Percentiles rank a stretch among this genome's conserved stretches.
These are phyloP conservation scores for Polyporus arcularius DNA, from an alignment of 768 basidiomycete genomes.

Conservation along the genomic window DNA sequence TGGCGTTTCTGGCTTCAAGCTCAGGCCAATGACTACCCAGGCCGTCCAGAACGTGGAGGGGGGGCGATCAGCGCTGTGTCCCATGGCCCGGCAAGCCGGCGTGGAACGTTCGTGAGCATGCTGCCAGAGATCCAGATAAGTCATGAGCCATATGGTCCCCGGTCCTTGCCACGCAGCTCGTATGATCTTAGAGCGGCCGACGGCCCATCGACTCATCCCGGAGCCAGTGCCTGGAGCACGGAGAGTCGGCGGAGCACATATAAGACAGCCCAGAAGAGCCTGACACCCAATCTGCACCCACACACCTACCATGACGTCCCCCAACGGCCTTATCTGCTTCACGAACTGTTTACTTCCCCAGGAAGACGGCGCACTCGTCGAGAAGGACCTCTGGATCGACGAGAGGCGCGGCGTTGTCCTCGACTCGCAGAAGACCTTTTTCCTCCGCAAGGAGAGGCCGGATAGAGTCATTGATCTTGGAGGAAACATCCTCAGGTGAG, in stretches of 20 bases:
- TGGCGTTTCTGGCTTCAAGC: neutral
- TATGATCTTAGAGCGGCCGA: neutral
- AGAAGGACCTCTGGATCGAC: conserved; percentile 84
- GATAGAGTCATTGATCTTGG: conserved; percentile 64
- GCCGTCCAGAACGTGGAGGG: too few relatives aligned
- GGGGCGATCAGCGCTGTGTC: too few relatives aligned
- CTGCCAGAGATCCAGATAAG: conserved; percentile 12
- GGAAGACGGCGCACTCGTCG: conserved; percentile 75
- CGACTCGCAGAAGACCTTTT: conserved; percentile 77
- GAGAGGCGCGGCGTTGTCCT: conserved; percentile 70
- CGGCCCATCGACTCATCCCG: neutral
- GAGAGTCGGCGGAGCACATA: neutral
- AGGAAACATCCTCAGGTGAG: conserved; percentile 75
- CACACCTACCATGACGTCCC: conserved; percentile 33
- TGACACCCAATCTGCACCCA: neutral
- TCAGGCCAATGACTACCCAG: neutral
- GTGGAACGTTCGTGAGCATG: conserved; percentile 16
- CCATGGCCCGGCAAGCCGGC: conserved; percentile 2
- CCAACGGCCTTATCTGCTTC: conserved; percentile 78
- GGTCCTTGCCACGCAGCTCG: conserved; percentile 9
- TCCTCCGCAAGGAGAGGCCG: conserved; percentile 59
- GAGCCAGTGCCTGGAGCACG: conserved; percentile 2
- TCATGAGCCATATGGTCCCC: conserved; percentile 14
- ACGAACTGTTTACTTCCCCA: conserved; percentile 82
- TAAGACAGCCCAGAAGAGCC: neutral